A percentile compares a stretch with the other conserved stretches of the same genome.
These are phyloP conservation scores for Glycine latifolia DNA, from an alignment of 306 rosid genomes.

Conservation along the genomic window DNA sequence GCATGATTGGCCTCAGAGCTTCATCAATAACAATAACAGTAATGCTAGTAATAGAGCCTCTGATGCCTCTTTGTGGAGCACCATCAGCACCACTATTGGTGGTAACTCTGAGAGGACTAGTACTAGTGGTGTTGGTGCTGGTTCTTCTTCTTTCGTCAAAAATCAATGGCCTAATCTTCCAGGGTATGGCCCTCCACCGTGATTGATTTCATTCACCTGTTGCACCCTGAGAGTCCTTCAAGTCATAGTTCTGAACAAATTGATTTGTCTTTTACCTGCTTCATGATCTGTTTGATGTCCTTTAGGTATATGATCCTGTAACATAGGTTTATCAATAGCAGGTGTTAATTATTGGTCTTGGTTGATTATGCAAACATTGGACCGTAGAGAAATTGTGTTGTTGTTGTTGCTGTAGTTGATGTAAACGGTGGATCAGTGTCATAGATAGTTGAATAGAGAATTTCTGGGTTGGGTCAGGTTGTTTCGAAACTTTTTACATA, in stretches of 20 bases:
- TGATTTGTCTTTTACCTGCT: conserved; percentile 21
- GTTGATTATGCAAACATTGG: conserved; percentile 34
- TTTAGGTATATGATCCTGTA: conserved; percentile 9
- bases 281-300: conserved; percentile 19
- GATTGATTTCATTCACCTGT: conserved; percentile 18
- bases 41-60: conserved; percentile 4
- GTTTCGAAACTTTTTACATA: conserved; percentile 27
- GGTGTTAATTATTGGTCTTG: conserved; percentile 21
- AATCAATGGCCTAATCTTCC: conserved; percentile 58
- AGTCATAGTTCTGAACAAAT: conserved; percentile 11
- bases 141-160: conserved; percentile 42
- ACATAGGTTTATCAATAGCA: conserved; percentile 11
- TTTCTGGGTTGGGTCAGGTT: conserved; percentile 53
- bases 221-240: not conserved
- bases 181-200: conserved; percentile 54
- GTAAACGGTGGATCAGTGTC: conserved; percentile 39
- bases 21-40: conserved; percentile 38
- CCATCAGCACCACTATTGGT: conserved; percentile 45
- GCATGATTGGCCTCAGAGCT: conserved; percentile 52
- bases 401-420: conserved; percentile 21
- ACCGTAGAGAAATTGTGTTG: conserved; percentile 41
- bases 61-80: conserved; percentile 57
- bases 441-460: conserved; percentile 39
- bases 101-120: conserved; percentile 7
- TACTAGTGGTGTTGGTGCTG: not conserved